Evolutionary conservation across 2,329 filamentous ascomycete species (phyloP), one percentile per base, ranked within the genome.

Genomic region (Trichoderma sp.): DNA sequence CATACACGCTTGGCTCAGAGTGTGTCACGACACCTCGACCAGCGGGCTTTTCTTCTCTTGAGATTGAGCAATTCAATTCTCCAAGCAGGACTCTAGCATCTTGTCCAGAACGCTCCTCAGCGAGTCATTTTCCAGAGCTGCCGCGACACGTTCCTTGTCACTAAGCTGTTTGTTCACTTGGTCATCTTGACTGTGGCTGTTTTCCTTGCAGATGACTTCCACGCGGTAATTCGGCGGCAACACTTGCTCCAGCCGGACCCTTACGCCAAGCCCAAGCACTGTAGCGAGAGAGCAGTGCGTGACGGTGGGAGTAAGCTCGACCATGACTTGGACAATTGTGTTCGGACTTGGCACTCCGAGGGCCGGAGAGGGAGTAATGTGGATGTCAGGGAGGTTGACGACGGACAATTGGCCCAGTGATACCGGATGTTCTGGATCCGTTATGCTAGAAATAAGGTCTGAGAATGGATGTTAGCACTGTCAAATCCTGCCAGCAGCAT

Each of bases 221-320:
- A 98, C 90, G 50, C 97, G 91, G 84, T 97, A 99, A 81, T 96
- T 94, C 41, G 97, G 94, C 3, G 97, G 97, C 75, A 99, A 88
- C 12, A 94, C 93, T 83, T 97, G 93, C 85, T 98, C 95, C 29
- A 99, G 89, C 29, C 97, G 91, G 59, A 98, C 95, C 62, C 97
- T 91, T 27, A 99, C 95, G 16, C 95, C 97, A 18, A 99, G 89
- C 0, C 97, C 97, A 80, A 99, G 98, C 76, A 99, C 95, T 0
- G 97, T 99, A 38, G 97, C 97, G 56, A 99, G 90, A 68, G 94
- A 97, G 87, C 97, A 99, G 85, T 98, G 97, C 18, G 96, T 97
- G 81, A 98, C 97, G 31, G 97, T 99, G 11, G 97, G 97, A 12
- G 97, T 99, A 79, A 99, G 93, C 81, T 97, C 91, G 60, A 99